Evolutionary conservation across 306 rosid genomes (phyloP).

Genomic region (Coriaria nepalensis): DNA sequence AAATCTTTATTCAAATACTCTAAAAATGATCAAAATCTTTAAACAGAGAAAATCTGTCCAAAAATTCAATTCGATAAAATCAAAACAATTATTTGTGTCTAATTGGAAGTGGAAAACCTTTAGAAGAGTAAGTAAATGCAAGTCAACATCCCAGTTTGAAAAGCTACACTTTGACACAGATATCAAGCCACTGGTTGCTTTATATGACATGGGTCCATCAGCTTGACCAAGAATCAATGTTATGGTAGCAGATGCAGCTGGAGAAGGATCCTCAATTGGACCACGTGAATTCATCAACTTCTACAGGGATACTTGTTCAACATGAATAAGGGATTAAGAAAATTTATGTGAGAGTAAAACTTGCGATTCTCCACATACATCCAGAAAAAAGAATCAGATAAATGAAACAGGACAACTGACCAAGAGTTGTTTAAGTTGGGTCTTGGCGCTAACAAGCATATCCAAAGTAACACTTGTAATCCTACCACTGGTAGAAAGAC

Average conservation of each 20-base stretch:
- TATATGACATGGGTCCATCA: slow-evolving; percentile 65
- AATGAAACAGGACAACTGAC: slow-evolving; percentile 43
- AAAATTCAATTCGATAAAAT: not conserved
- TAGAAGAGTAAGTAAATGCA: slow-evolving; percentile 58
- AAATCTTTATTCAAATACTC: not conserved
- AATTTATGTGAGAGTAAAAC: too few species aligned
- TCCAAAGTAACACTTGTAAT: slow-evolving; percentile 51
- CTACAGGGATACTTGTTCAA: slow-evolving; percentile 62
- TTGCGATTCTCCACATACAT: not conserved
- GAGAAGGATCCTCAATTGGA: slow-evolving; percentile 97
- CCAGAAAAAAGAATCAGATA: slow-evolving; percentile 13
- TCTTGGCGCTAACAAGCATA: slow-evolving; percentile 54
- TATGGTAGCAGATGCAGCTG: slow-evolving; percentile 51
- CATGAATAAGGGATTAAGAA: slow-evolving; percentile 14
- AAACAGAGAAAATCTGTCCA: not conserved
- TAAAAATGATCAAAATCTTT: not conserved
- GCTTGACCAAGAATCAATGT: slow-evolving; percentile 54
- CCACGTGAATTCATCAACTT: slow-evolving; percentile 74
- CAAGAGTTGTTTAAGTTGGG: slow-evolving; percentile 67
- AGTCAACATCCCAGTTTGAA: slow-evolving; percentile 68
- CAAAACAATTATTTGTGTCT: not conserved
- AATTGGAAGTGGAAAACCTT: slow-evolving; percentile 35
- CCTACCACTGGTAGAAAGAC: slow-evolving; percentile 45
- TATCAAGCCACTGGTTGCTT: slow-evolving; percentile 65
- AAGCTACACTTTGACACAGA: slow-evolving; percentile 65